Base-by-base conservation (phyloP, 176 grass and related monocot species). In the Lolium multiflorum region DNA sequence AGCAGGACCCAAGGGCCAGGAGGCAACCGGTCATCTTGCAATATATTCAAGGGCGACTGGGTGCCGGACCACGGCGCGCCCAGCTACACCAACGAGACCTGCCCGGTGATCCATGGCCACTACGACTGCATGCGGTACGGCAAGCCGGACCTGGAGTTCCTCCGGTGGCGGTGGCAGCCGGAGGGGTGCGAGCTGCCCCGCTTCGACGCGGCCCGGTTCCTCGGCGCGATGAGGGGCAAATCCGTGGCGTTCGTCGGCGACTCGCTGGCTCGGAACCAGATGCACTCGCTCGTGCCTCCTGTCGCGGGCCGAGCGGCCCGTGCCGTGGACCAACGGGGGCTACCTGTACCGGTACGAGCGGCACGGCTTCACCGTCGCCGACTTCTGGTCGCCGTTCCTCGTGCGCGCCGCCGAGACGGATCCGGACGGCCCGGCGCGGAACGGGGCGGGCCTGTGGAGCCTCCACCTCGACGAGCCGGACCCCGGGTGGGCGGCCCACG, bases 241-340 rank as follows among this genome's bases (percentile, higher is more conserved):
- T 91, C 89, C 51, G 20, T 93, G 57, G 94, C 89, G 20, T 96
- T 96, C 47, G 67, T 96, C 12, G 94, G 94, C 13, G 94, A 96
- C 81, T 96, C 94, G 6, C 57, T 93, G 2, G 89, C 91, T 1
- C 66, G 94, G 43, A 96, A 96, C 87, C 89, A 96, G 37, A 86
- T 96, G 71, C 91, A 96, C 73, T 96, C 94, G 11, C 80, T 93
- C 11, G 73, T 96, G 94, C 81, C 89, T 96, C 84, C 59, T 96
- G 48, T 13, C 86, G 21, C 47, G 2, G 11, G 48, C 71, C 14
- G 86, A 82, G 84, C 71, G 25, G 37, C 64, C 79, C 54, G 6
- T 24, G 67, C 68, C 86, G 66, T 15, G 58, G 86, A 4, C 73
- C 41, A 62, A 35, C 17, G 71, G 13, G 21, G 39, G 47, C 1